These are phyloP conservation scores for Porogramme epimiltina DNA, from an alignment of 1,284 basidiomycete species.

Conservation along the genomic window DNA sequence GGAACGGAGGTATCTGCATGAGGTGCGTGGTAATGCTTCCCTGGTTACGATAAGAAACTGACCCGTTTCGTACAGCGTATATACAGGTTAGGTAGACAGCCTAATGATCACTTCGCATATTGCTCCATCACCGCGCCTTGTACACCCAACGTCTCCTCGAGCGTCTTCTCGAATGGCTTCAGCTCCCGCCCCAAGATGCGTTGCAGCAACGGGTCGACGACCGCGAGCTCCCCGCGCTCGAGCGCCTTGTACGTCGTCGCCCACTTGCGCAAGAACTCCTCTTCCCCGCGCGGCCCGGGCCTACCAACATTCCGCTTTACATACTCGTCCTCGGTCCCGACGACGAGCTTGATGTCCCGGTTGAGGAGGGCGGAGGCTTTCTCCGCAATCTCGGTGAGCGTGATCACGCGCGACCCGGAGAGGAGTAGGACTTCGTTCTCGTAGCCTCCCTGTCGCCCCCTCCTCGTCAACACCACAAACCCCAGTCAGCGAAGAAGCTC, in stretches of 20 bases:
- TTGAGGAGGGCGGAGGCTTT: constrained; percentile 24
- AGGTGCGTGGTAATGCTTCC: too few species aligned
- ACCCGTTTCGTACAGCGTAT: too few species aligned
- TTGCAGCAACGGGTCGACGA: constrained; percentile 31
- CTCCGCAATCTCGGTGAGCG: constrained; percentile 27
- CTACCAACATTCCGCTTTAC: constrained; percentile 23
- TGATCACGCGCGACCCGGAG: constrained; percentile 28
- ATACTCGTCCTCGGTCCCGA: constrained; percentile 32
- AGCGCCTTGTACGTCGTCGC: constrained; percentile 33
- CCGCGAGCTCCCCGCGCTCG: constrained; percentile 29
- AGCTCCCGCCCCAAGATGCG: constrained; percentile 29
- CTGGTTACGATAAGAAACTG: too few species aligned
- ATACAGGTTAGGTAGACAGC: too few species aligned
- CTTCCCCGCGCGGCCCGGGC: constrained; percentile 21
- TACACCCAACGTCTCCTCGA: constrained; percentile 21
- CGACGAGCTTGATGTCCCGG: constrained; percentile 24
- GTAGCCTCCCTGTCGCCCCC: constrained; percentile 23
- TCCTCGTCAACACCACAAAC: neutral
- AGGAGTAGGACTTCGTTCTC: constrained; percentile 32
- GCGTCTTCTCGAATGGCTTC: constrained; percentile 28
- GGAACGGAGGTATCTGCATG: constrained; percentile 25
- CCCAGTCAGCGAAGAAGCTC: neutral
- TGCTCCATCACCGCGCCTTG: constrained; percentile 14
- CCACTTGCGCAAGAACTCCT: constrained; percentile 32
- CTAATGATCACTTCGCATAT: constrained; percentile 15